Percentiles rank a stretch among this genome's conserved stretches.
phyloP scores from a whole-genome alignment of 306 rosid species.

The Lablab purpureus region DNA sequence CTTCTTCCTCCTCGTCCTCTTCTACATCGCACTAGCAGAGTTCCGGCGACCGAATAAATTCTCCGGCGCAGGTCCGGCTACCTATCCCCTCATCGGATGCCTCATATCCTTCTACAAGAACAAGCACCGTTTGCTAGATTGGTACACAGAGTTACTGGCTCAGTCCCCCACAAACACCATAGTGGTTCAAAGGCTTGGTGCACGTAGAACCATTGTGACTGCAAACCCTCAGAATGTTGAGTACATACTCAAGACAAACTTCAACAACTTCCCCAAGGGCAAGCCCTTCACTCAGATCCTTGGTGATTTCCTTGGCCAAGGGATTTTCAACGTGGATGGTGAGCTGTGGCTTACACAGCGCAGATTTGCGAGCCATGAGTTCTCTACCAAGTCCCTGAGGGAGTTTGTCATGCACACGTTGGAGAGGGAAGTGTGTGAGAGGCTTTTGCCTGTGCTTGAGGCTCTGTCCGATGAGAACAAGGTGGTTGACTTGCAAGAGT shows the following conservation, averaged over 20 bases:
- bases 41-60: constrained; percentile 45
- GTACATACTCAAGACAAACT: constrained; percentile 84
- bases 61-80: constrained; percentile 57
- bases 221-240: constrained; percentile 79
- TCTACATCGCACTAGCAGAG: constrained; percentile 41
- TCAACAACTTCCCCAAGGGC: constrained; percentile 89
- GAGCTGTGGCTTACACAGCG: constrained; percentile 74
- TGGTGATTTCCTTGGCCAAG: constrained; percentile 82
- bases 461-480: constrained; percentile 31
- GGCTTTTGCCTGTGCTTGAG: constrained; percentile 66
- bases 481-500: constrained; percentile 72
- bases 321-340: constrained; percentile 88
- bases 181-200: constrained; percentile 67
- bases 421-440: constrained; percentile 58
- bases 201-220: constrained; percentile 71
- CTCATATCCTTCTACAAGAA: constrained; percentile 74
- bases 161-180: constrained; percentile 70
- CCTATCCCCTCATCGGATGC: constrained; percentile 77
- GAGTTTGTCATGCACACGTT: constrained; percentile 56
- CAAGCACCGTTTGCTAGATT: constrained; percentile 64
- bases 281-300: constrained; percentile 82
- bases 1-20: constrained; percentile 48
- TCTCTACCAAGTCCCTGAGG: constrained; percentile 60
- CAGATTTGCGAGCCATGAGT: constrained; percentile 77
- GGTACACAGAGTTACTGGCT: constrained; percentile 78